These are phyloP conservation scores for Fraxinus excelsior DNA, from an alignment of 257 asterid species.

Conservation along the genomic window DNA sequence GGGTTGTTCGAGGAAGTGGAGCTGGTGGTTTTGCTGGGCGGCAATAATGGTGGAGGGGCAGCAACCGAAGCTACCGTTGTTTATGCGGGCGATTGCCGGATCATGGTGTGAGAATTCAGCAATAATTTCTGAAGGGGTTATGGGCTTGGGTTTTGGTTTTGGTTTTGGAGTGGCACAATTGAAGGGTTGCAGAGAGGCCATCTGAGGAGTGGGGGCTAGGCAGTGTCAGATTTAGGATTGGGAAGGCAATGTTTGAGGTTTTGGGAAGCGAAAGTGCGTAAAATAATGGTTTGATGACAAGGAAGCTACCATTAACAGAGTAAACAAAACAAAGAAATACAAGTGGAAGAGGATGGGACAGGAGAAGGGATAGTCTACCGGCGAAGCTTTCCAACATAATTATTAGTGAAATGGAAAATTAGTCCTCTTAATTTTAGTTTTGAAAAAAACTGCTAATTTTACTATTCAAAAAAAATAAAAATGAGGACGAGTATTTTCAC, in stretches of 20 bases:
- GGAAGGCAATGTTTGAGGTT: not conserved
- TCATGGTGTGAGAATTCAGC: slow-evolving; percentile 44
- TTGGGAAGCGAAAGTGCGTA: not conserved
- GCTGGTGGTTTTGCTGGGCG: slow-evolving; percentile 76
- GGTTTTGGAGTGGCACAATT: not conserved
- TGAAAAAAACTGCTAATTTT: no score
- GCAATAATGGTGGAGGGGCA: slow-evolving; percentile 76
- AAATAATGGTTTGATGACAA: slow-evolving; percentile 13
- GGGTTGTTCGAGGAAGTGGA: slow-evolving; percentile 74
- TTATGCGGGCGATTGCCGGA: slow-evolving; percentile 35
- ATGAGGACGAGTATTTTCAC: no score
- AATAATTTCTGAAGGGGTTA: slow-evolving; percentile 25
- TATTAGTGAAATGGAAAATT: no score
- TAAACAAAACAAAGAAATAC: not conserved
- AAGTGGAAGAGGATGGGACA: not conserved
- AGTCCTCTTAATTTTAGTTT: no score
- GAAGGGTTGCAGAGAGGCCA: slow-evolving; percentile 12
- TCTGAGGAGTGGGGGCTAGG: not conserved
- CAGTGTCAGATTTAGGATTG: not conserved
- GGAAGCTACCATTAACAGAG: slow-evolving; percentile 1
- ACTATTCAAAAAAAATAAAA: no score
- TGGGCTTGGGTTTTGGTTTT: slow-evolving; percentile 6
- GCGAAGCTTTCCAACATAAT: not conserved
- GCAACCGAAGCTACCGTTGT: slow-evolving; percentile 68
- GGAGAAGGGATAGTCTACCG: not conserved